Evolutionary conservation across 148 eudicot genomes (phyloP).

Genomic region (Pharnaceum exiguum): DNA sequence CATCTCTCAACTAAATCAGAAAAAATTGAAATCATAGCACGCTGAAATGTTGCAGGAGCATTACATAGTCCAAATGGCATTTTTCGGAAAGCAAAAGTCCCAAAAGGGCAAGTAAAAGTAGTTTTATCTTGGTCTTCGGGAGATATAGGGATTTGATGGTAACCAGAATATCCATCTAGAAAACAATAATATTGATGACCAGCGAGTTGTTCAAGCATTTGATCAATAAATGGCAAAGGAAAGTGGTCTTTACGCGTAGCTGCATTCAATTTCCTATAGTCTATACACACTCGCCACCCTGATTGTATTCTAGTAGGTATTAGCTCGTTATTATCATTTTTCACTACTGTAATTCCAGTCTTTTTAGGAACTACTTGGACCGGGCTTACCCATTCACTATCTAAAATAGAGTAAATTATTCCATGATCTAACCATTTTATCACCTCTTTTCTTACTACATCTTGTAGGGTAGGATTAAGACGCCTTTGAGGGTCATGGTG

Average conservation of each 20-base stretch:
- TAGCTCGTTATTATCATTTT: conserved; percentile 2
- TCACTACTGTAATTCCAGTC: background rate
- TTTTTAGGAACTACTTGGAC: conserved; percentile 7
- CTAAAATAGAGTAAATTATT: background rate
- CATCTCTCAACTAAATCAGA: background rate
- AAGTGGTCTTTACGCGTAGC: conserved; percentile 4
- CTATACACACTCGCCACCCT: conserved; percentile 8
- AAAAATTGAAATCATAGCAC: background rate
- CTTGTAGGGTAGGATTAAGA: background rate
- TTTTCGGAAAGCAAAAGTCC: background rate
- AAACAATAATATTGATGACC: background rate
- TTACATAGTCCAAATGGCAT: conserved; percentile 3
- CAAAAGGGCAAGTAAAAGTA: background rate
- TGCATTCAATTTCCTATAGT: conserved; percentile 1
- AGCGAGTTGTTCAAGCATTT: background rate
- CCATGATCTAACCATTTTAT: background rate
- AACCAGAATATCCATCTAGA: conserved; percentile 6
- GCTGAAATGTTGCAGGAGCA: conserved; percentile 1
- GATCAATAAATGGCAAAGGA: conserved; percentile 1
- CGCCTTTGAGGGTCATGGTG: background rate
- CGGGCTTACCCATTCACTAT: background rate
- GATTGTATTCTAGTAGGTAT: background rate
- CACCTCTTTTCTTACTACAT: background rate
- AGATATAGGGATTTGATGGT: background rate
- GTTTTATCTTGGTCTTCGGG: conserved; percentile 9